Base-by-base conservation (phyloP, 2,329 filamentous ascomycete species). In the Pseudocercospora vitis region DNA sequence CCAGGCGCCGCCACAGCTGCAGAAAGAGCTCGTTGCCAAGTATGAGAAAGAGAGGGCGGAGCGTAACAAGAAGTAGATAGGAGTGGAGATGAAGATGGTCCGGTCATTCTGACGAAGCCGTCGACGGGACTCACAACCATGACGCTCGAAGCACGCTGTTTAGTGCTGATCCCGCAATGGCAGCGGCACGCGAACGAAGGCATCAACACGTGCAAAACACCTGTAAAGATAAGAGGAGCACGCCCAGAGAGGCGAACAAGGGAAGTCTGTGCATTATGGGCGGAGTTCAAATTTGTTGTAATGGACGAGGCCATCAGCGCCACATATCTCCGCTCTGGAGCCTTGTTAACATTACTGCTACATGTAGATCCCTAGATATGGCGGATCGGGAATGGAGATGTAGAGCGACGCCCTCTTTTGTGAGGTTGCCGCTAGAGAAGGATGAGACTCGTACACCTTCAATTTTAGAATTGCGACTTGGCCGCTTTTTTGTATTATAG, bases 1-100 rank as follows among this genome's bases (percentile, higher is more conserved):
- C 48, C 80, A 90, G 48, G 90, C 94, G 55, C 88, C 91, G 45
- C 83, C 84, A 65, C 91, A 97, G 70, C 72, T 97, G 72, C 94
- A 99, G 87, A 87, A 82, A 73, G 85, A 88, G 70, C 73, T 89
- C 46, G 76, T 88, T 35, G 78, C 81, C 19, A 86, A 86, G 72
- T 80, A 86, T 66, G 77, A 85, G 67, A 88, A 88, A 76, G 79
- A 80, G 59, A 78, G 84, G 71, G 81, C 80, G 39, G 85, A 83
- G 58, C 81, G 79, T 71, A 79, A 82, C 68, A 83, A 83, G 74
- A 84, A 82, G 74, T 80, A 61, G 45, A n/a, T n/a, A 55, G 28
- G 47, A 42, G 16, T n/a, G 14, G 16, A 50, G 47, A 29, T 4
- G 4, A 12, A 39, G 29, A 37, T 29, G 42, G 18, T 7, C 18